Evolutionary conservation across 148 eudicot genomes (phyloP), one percentile per base, ranked within the genome.

Genomic region (Fagopyrum esculentum): DNA sequence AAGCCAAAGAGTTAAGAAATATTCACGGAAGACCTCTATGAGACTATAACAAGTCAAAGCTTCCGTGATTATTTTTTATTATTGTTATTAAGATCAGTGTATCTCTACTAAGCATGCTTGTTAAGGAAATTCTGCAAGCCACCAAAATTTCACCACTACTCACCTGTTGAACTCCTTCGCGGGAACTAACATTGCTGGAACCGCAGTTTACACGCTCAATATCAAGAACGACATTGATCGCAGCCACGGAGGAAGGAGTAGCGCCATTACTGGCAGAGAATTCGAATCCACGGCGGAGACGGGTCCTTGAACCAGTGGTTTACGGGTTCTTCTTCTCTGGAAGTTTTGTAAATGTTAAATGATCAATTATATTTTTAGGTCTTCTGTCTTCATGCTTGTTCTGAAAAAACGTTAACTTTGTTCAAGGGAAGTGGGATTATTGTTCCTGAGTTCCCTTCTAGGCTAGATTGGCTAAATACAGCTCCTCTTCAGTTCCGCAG

Each of bases 371-470:
- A 22, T 22, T 22, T 22, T 22, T 22, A 22, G 26, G 26, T 22
- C 26, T 22, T 22, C 26, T 22, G 26, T 22, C 10, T 15, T 22
- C 11, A 16, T 22, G 26, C 26, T 35, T 64, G 6, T 40, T 64
- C 70, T 35, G 26, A 64, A 64, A 64, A 64, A 40, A 60, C 63
- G 54, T 46, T 60, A 60, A 40, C 48, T 48, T 81, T 84, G 26
- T 22, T 60, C 77, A 91, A 97, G 84, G 84, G 88, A 74, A 86
- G 79, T 78, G 89, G 90, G 76, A 77, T 84, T 57, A 72, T 73
- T 54, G 96, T 90, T 77, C 97, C 98, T 48, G 98, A 94, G 79
- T 90, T 94, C 80, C 98, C 98, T 84, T 84, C 97, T 77, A 83
- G 81, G 81, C 92, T 94, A 81, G 97, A 94, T 76, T 94, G 98